Evolutionary conservation across 2,329 filamentous ascomycete species (phyloP).

Genomic region (Penicillium palitans): DNA sequence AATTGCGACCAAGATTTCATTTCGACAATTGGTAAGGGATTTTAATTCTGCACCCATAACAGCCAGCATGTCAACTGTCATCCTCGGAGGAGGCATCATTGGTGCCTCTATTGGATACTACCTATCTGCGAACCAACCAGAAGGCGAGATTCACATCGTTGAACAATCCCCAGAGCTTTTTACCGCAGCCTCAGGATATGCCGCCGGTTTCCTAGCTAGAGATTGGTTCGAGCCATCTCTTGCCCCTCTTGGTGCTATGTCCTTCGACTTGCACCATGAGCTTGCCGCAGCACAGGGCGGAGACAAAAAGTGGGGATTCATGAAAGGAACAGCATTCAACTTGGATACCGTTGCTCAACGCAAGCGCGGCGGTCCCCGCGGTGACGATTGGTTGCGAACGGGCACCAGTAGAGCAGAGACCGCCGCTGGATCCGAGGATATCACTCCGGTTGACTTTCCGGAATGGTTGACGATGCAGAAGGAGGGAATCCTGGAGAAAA

Average conservation of each 20-base stretch:
- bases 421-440: constrained; percentile 43
- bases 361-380: constrained; percentile 45
- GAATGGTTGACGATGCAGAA: constrained; percentile 59
- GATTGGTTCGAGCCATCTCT: constrained; percentile 68
- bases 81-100: constrained; percentile 70
- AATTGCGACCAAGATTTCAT: not conserved
- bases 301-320: constrained; percentile 59
- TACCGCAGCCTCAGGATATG: constrained; percentile 70
- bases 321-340: constrained; percentile 60
- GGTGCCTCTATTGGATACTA: constrained; percentile 72
- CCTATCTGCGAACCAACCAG: constrained; percentile 51
- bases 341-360: constrained; percentile 45
- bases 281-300: constrained; percentile 64
- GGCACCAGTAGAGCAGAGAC: constrained; percentile 63
- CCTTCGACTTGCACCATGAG: constrained; percentile 66
- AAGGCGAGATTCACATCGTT: constrained; percentile 55
- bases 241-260: constrained; percentile 63
- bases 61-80: constrained; percentile 56
- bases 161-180: constrained; percentile 64
- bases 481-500: constrained; percentile 60
- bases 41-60: not conserved
- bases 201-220: constrained; percentile 70
- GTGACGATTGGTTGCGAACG: constrained; percentile 66
- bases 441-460: constrained; percentile 45
- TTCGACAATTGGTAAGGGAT: not conserved